These are phyloP conservation scores for Panellus pusillus DNA, from an alignment of 768 basidiomycete genomes.

Conservation along the genomic window DNA sequence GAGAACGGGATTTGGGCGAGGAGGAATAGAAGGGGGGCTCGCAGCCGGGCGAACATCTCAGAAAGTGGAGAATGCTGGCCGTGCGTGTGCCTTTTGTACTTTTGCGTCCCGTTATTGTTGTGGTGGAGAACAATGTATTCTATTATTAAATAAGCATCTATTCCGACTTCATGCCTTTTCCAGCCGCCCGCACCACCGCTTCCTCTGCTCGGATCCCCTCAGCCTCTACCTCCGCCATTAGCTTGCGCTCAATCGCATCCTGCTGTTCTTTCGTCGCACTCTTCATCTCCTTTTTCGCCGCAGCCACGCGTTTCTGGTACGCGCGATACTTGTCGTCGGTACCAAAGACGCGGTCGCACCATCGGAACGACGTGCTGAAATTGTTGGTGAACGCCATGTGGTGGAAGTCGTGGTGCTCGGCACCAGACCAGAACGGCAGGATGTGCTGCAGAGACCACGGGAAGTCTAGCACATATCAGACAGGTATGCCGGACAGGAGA, in stretches of 20 bases:
- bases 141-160: conserved; percentile 1
- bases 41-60: conserved; percentile 39
- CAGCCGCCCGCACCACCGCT: conserved; percentile 40
- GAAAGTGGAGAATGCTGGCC: neutral
- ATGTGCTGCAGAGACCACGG: conserved; percentile 95
- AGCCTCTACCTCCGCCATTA: conserved; percentile 69
- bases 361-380: conserved; percentile 91
- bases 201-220: conserved; percentile 75
- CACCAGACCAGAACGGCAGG: conserved; percentile 95
- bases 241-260: conserved; percentile 54
- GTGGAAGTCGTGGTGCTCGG: conserved; percentile 98
- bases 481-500: too few relatives aligned
- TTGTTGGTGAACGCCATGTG: conserved; percentile 96
- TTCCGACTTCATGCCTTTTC: conserved; percentile 35
- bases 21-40: conserved; percentile 31
- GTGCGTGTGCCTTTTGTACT: neutral
- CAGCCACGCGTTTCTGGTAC: conserved; percentile 67
- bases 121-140: neutral
- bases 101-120: too few relatives aligned
- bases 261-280: conserved; percentile 53
- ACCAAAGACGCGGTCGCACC: conserved; percentile 87
- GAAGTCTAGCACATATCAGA: conserved; percentile 63
- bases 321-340: conserved; percentile 89
- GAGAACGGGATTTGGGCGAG: neutral
- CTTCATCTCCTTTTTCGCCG: conserved; percentile 58